A percentile compares a stretch with the other conserved stretches of the same genome.
Conservation (phyloP, 2,329 filamentous ascomycete genomes). For the Capronia coronata region DNA sequence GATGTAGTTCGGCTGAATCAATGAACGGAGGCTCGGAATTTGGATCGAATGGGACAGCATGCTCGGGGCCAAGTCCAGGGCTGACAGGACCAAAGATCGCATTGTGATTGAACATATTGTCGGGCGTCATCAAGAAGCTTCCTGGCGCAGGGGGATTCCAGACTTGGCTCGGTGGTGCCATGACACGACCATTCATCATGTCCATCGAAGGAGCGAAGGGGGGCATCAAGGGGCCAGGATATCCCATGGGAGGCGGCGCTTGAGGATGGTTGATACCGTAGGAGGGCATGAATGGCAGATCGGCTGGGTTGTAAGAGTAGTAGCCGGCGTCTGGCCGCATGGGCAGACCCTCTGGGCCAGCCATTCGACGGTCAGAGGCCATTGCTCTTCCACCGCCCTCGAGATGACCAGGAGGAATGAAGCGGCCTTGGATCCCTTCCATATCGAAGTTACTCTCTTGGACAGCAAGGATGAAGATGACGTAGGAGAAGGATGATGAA, state of each 20-base stretch:
- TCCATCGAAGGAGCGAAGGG: not conserved
- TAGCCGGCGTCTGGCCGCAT: not conserved
- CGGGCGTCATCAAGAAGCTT: not conserved
- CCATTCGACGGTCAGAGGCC: not conserved
- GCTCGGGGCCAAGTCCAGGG: not conserved
- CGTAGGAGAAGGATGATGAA: constrained; percentile 1
- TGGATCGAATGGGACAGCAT: constrained; percentile 13
- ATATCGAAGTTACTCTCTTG: constrained; percentile 4
- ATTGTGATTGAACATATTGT: not conserved
- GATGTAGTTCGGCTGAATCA: constrained; percentile 20
- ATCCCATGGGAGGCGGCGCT: not conserved
- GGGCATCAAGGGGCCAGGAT: not conserved
- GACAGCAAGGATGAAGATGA: constrained; percentile 2
- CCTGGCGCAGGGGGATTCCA: not conserved
- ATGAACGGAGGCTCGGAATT: constrained; percentile 25
- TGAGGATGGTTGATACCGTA: not conserved
- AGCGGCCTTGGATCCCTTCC: not conserved
- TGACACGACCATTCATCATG: not conserved
- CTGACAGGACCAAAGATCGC: constrained; percentile 1
- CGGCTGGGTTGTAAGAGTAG: not conserved
- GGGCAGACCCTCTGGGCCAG: not conserved
- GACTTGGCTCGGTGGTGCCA: not conserved
- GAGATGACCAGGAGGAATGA: not conserved
- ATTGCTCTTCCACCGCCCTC: not conserved
- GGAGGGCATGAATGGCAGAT: not conserved